These are phyloP conservation scores for Fraxinus velutina DNA, from an alignment of 305 asterid genomes.

Conservation along the genomic window DNA sequence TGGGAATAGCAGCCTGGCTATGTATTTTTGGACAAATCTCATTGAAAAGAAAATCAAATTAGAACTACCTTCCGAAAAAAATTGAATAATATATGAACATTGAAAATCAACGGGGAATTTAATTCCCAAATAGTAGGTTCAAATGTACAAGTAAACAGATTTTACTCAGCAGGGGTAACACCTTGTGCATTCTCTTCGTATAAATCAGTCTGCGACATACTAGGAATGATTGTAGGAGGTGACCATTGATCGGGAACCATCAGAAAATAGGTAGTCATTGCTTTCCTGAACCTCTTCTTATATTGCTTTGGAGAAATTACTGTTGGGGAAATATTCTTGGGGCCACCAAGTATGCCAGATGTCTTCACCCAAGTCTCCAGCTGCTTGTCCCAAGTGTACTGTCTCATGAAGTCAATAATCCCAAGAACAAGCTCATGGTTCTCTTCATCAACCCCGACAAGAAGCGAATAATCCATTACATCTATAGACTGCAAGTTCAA, in stretches of 20 bases:
- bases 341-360: conserved; percentile 73
- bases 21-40: conserved; percentile 23
- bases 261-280: conserved; percentile 67
- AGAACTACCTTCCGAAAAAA: conserved; percentile 49
- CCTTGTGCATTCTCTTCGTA: conserved; percentile 40
- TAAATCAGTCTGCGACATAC: conserved; percentile 61
- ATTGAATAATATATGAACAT: conserved; percentile 27
- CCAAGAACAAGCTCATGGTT: conserved; percentile 75
- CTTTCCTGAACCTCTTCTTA: conserved; percentile 74
- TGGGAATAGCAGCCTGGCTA: conserved; percentile 17
- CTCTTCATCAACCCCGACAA: conserved; percentile 75
- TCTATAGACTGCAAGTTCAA: conserved; percentile 51
- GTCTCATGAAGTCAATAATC: conserved; percentile 76
- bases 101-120: conserved; percentile 22
- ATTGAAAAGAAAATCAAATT: conserved; percentile 24
- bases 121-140: conserved; percentile 15
- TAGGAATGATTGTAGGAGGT: conserved; percentile 50
- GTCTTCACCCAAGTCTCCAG: conserved; percentile 81
- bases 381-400: conserved; percentile 80
- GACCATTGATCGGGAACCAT: conserved; percentile 86
- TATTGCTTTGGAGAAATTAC: conserved; percentile 70
- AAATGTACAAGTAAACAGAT: conserved; percentile 32
- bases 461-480: conserved; percentile 75
- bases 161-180: conserved; percentile 33
- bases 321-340: conserved; percentile 60